Percentiles rank a stretch among this genome's conserved stretches.
Conservation (phyloP, 2,329 filamentous ascomycete species). For the Pseudogymnoascus sp. region DNA sequence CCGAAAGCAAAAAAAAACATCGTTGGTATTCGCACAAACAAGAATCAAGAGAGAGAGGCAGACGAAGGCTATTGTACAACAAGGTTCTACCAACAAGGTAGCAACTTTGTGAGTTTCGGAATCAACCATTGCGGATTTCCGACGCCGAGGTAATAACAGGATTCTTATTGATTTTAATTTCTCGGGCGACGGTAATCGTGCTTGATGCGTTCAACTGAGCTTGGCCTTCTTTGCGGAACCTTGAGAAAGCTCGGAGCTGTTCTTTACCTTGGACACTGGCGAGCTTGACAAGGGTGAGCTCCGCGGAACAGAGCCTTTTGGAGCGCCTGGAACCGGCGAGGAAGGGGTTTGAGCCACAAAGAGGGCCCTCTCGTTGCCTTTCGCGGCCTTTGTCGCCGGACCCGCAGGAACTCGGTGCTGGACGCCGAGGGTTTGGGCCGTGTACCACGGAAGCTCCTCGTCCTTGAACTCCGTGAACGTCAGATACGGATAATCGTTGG, state of each 20-base stretch:
- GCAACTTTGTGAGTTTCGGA: background rate
- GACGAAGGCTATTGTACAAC: background rate
- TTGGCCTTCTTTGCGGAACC: background rate
- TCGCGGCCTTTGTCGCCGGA: background rate
- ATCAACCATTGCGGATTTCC: background rate
- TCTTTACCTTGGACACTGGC: background rate
- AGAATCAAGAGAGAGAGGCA: background rate
- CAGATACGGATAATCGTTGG: constrained; percentile 39
- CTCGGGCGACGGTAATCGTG: background rate
- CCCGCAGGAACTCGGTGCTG: background rate
- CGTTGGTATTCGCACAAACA: background rate
- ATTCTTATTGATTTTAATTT: background rate
- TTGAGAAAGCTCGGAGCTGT: background rate
- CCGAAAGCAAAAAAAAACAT: background rate
- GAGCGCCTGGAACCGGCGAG: background rate
- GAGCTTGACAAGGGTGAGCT: background rate
- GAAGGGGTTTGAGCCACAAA: background rate
- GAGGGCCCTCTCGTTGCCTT: too few relatives aligned
- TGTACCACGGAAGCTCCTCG: constrained; percentile 53
- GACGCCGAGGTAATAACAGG: background rate
- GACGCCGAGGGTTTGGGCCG: background rate
- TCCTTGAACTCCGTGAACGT: constrained; percentile 56
- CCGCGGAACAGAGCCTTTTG: background rate
- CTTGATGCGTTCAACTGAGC: background rate
- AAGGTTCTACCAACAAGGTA: background rate